A percentile compares a stretch with the other conserved stretches of the same genome.
Conservation (phyloP, 345 rosid genomes). For the Eucalyptus erythrocorys region DNA sequence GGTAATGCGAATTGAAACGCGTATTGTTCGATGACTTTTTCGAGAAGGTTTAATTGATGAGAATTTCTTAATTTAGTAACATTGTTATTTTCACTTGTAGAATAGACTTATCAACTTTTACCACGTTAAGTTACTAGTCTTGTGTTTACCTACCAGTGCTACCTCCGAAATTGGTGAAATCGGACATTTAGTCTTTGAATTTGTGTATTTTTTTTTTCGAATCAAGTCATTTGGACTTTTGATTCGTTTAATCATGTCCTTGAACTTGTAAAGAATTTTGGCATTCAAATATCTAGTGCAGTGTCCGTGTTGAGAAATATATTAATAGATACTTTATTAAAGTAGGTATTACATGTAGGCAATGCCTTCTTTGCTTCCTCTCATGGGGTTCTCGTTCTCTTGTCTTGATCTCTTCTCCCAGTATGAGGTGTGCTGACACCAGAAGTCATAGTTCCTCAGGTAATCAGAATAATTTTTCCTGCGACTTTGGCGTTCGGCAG, state of each 20-base stretch:
- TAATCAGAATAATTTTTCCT: not conserved
- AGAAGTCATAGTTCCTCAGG: not conserved
- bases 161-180: not conserved
- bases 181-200: not conserved
- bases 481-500: not conserved
- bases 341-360: not conserved
- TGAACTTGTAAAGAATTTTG: not conserved
- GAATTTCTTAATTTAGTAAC: not conserved
- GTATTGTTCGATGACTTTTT: not conserved
- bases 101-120: no score
- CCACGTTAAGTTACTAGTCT: not conserved
- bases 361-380: not conserved
- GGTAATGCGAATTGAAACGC: not conserved
- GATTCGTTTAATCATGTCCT: accelerated
- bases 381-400: not conserved
- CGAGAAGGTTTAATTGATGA: not conserved
- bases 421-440: not conserved
- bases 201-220: not conserved
- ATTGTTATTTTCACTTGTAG: not conserved
- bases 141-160: not conserved
- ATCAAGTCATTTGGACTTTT: not conserved
- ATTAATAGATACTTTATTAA: not conserved
- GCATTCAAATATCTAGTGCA: not conserved
- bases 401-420: not conserved
- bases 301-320: not conserved